Evolutionary conservation across 768 basidiomycete species (phyloP).

Genomic region (Collybiopsis confluens): DNA sequence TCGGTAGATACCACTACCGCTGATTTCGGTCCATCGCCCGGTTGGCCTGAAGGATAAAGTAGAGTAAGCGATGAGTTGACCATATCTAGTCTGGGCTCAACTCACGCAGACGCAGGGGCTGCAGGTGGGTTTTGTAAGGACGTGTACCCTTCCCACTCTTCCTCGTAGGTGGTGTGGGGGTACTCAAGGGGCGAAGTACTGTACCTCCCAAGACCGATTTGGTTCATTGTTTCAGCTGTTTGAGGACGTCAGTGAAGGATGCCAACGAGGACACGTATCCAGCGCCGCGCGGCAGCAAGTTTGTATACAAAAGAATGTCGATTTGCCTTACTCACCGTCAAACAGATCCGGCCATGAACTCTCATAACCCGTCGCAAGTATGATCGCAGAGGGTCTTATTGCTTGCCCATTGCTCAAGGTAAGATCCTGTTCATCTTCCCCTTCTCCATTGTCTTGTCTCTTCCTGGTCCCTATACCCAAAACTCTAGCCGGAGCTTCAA

Average conservation of each 20-base stretch:
- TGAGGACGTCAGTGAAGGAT: background rate
- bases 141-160: slow-evolving; percentile 34
- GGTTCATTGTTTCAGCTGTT: slow-evolving; percentile 24
- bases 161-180: background rate
- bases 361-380: slow-evolving; percentile 56
- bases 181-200: background rate
- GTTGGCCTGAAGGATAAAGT: slow-evolving; percentile 19
- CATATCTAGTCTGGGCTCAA: too few species aligned
- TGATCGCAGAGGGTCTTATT: slow-evolving; percentile 41
- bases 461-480: slow-evolving; percentile 32
- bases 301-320: too few species aligned
- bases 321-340: slow-evolving; percentile 21
- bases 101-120: background rate
- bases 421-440: slow-evolving; percentile 32
- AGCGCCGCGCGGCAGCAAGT: too few species aligned
- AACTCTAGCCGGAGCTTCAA: slow-evolving; percentile 41
- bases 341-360: slow-evolving; percentile 51
- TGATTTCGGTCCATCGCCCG: slow-evolving; percentile 35
- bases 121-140: slow-evolving; percentile 38
- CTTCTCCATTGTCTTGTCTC: too few species aligned
- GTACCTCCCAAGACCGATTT: slow-evolving; percentile 13
- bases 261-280: too few species aligned
- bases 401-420: slow-evolving; percentile 36
- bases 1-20: slow-evolving; percentile 52
- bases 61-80: too few species aligned